These are phyloP conservation scores for Lyophyllum semitale DNA, from an alignment of 768 basidiomycete species.

Conservation along the genomic window DNA sequence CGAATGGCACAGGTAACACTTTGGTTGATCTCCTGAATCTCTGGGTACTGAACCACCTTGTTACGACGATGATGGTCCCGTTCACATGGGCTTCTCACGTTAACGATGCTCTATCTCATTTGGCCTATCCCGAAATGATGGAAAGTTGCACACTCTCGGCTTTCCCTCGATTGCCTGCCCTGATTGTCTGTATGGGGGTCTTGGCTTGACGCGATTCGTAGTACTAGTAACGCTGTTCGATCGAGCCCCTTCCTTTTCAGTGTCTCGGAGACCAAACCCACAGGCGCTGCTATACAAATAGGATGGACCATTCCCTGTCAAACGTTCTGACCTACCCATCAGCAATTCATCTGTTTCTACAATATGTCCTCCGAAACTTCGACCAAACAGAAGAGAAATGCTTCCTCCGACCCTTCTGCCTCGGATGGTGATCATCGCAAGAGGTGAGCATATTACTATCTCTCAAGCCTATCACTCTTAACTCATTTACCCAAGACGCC, in stretches of 20 bases:
- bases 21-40: neutral
- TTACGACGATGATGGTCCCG: conserved; percentile 9
- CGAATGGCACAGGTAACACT: conserved; percentile 1
- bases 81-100: conserved; percentile 20
- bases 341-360: conserved; percentile 5
- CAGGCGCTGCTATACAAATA: conserved; percentile 28
- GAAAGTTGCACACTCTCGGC: conserved; percentile 13
- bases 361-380: conserved; percentile 32
- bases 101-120: conserved; percentile 21
- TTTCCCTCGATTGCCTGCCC: conserved; percentile 32
- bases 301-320: conserved; percentile 14
- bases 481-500: conserved; percentile 38
- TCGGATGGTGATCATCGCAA: conserved; percentile 58
- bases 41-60: neutral
- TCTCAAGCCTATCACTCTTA: neutral
- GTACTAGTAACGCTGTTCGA: conserved; percentile 14
- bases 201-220: conserved; percentile 16
- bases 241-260: conserved; percentile 19
- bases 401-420: conserved; percentile 31
- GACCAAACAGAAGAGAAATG: conserved; percentile 29
- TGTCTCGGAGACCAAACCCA: conserved; percentile 22
- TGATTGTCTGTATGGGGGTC: conserved; percentile 20
- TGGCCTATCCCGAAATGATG: conserved; percentile 24
- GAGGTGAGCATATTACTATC: conserved; percentile 26
- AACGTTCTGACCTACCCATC: conserved; percentile 17